Evolutionary conservation across 225 moss, liverwort and hornwort species (phyloP), one percentile per base, ranked within the genome.

Genomic region (Rhytidiadelphus loreus): DNA sequence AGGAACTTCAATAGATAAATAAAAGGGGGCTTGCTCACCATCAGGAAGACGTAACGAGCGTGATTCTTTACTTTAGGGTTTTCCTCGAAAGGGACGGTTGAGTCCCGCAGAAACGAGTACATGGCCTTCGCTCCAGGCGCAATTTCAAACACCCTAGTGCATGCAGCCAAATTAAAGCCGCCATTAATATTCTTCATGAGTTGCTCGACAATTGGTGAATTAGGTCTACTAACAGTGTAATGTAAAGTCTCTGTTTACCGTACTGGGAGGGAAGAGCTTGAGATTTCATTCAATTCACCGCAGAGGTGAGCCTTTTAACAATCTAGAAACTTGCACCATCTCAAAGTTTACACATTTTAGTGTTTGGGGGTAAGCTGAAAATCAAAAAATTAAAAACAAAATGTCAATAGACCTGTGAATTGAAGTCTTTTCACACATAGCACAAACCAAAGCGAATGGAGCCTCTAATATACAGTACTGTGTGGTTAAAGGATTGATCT

Each of bases 61-160:
- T 92, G 94, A 69, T 75, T 88, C 90, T 90, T 89, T 70, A 94
- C 90, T 92, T 91, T 92, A 23, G 94, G 91, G 29, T 91, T 94
- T 39, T 91, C 88, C 74, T 94, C 94, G 57, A 92, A 91, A 19
- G 94, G 94, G 85, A 90, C 50, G 33, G 75, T 75, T 2, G 75
- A 75, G 32, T 75, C 50, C 33, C 75, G 87, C 90, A 94, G 43
- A 85, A 94, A 94, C 44, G 93, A 92, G 55, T 88, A 93, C 86
- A 93, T 89, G 14, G 81, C 77, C 91, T 92, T 93, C 46, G 91
- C 93, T 78, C 52, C 93, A 46, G 93, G 93, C 13, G 92, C 93
- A 91, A 91, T 93, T 77, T 93, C 92, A 22, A 93, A 93, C 37
- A 93, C 89, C 88, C 92, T 93, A 86, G 52, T 37, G 71, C 61